A percentile compares a stretch with the other conserved stretches of the same genome.
phyloP scores from a whole-genome alignment of 805 yeast species.

The Wickerhamiella sergipiensis region DNA sequence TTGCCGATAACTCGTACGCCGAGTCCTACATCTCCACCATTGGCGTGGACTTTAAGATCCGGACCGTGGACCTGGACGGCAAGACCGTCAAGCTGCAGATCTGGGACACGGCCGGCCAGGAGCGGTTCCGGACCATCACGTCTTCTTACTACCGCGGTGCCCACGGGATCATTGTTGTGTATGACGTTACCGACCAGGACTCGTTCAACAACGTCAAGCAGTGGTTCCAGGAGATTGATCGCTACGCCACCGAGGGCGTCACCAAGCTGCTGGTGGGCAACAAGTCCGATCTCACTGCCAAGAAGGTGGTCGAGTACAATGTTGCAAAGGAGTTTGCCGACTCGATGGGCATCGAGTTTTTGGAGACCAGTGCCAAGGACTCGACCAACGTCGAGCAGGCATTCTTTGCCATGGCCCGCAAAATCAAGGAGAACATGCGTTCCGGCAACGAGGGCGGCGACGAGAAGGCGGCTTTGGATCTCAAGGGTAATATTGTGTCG shows the following conservation, averaged over 20 bases:
- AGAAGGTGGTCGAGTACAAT: constrained; percentile 89
- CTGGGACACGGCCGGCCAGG: constrained; percentile 99
- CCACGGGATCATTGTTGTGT: constrained; percentile 94
- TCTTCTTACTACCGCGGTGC: constrained; percentile 97
- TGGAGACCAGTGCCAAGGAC: constrained; percentile 91
- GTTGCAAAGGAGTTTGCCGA: constrained; percentile 97
- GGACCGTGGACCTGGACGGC: constrained; percentile 71
- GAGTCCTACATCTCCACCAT: constrained; percentile 95
- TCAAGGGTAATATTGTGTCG: constrained; percentile 29
- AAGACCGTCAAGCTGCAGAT: constrained; percentile 94
- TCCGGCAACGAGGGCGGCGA: constrained; percentile 34
- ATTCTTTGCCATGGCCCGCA: constrained; percentile 96
- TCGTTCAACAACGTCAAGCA: constrained; percentile 87
- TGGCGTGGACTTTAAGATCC: constrained; percentile 82
- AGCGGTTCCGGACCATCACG: constrained; percentile 93
- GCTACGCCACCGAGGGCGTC: constrained; percentile 96
- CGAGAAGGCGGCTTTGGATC: constrained; percentile 29
- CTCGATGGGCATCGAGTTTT: constrained; percentile 81
- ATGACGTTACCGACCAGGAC: constrained; percentile 90
- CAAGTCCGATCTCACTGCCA: constrained; percentile 86
- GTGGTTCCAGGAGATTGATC: constrained; percentile 97
- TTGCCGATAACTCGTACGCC: constrained; percentile 94
- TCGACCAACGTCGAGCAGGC: constrained; percentile 98
- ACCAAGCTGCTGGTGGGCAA: constrained; percentile 92
- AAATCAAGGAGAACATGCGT: constrained; percentile 86